Evolutionary conservation across 768 basidiomycete genomes (phyloP).

Genomic region (Strobilomyces dryophilus): DNA sequence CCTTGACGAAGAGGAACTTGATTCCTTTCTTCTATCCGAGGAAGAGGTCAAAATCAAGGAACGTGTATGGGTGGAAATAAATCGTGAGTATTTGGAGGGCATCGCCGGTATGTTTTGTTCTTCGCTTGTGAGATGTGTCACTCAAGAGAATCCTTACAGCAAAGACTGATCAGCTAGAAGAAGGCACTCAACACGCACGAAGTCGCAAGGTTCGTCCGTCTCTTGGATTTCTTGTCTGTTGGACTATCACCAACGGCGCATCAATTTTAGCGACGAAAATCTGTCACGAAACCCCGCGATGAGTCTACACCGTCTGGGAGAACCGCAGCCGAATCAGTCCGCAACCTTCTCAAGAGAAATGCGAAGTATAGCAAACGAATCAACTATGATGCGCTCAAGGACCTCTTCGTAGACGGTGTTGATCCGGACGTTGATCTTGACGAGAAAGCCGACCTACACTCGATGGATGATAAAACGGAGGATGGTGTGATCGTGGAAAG

Average conservation of each 20-base stretch:
- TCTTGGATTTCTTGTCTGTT: conserved; percentile 26
- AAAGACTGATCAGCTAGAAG: conserved; percentile 57
- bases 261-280: conserved; percentile 61
- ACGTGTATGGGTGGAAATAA: conserved; percentile 91
- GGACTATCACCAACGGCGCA: conserved; percentile 1
- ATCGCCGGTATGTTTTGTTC: conserved; percentile 56
- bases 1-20: conserved; percentile 89
- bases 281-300: conserved; percentile 62
- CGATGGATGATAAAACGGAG: conserved; percentile 46
- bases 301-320: conserved; percentile 50
- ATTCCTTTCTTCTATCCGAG: conserved; percentile 70
- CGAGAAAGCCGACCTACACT: conserved; percentile 49
- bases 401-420: conserved; percentile 57
- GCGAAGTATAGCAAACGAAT: conserved; percentile 88
- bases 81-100: conserved; percentile 85
- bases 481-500: conserved; percentile 37
- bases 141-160: conserved; percentile 52
- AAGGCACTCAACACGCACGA: conserved; percentile 41
- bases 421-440: conserved; percentile 27
- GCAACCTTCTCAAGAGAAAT: conserved; percentile 72
- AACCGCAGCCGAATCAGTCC: conserved; percentile 33
- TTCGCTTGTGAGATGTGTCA: conserved; percentile 26
- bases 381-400: conserved; percentile 87
- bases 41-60: conserved; percentile 85
- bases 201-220: conserved; percentile 72